A percentile compares a stretch with the other conserved stretches of the same genome.
phyloP scores from a whole-genome alignment of 208 protist genomes.

The Leishmania gerbilli region DNA sequence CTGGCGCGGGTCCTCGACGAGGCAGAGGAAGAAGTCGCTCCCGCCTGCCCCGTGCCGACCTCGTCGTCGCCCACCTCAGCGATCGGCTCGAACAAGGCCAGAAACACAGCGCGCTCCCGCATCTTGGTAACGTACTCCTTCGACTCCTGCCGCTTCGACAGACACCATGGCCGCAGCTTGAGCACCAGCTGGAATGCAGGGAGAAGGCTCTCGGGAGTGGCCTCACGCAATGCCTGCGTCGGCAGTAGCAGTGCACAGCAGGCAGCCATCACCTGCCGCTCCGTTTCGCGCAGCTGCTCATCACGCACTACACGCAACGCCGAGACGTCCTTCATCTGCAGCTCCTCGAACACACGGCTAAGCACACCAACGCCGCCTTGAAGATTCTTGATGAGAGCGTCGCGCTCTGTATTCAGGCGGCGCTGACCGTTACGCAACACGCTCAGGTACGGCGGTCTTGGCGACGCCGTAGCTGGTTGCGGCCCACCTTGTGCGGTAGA shows the following conservation, averaged over 20 bases:
- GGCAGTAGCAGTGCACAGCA: slow-evolving; percentile 78
- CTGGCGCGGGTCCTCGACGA: not conserved
- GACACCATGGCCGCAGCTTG: slow-evolving; percentile 71
- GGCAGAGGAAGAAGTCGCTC: not conserved
- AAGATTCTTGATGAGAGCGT: slow-evolving; percentile 84
- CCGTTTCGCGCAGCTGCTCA: slow-evolving; percentile 62
- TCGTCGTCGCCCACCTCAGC: slow-evolving; percentile 22
- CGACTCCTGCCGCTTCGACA: slow-evolving; percentile 81
- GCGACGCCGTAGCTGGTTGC: not conserved
- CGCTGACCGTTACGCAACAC: slow-evolving; percentile 70
- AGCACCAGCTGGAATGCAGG: slow-evolving; percentile 70
- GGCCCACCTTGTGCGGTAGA: slow-evolving; percentile 9
- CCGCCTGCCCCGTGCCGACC: not conserved
- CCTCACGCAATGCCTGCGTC: slow-evolving; percentile 52
- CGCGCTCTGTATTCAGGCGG: slow-evolving; percentile 65
- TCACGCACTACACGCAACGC: slow-evolving; percentile 78
- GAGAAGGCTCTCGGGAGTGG: slow-evolving; percentile 43
- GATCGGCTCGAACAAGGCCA: slow-evolving; percentile 79
- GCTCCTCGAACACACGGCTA: slow-evolving; percentile 64
- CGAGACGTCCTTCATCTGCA: slow-evolving; percentile 67
- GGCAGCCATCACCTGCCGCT: slow-evolving; percentile 83
- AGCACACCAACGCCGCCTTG: slow-evolving; percentile 78
- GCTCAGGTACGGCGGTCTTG: slow-evolving; percentile 37
- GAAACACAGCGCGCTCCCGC: slow-evolving; percentile 66
- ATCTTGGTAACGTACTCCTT: slow-evolving; percentile 55